Conservation (phyloP, 2,329 filamentous ascomycete genomes). For the Ophiocordyceps camponoti-leonardi region DNA sequence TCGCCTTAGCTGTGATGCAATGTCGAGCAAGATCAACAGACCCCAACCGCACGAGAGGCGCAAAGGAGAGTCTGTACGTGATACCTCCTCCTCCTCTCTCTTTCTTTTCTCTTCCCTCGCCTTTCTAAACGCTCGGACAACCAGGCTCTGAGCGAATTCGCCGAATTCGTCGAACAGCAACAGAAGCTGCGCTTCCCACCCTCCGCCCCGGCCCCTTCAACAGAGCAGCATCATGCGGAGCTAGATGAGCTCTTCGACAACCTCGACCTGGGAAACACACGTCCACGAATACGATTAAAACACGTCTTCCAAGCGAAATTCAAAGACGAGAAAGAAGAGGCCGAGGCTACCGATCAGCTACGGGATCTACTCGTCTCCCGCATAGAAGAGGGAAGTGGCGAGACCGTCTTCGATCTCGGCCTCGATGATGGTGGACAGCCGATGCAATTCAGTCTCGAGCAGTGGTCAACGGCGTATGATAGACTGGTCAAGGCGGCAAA, state of each 20-base stretch:
- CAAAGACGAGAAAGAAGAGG: constrained; percentile 43
- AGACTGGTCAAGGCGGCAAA: constrained; percentile 50
- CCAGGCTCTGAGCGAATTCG: constrained; percentile 77
- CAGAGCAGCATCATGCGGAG: constrained; percentile 55
- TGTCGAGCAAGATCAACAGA: constrained; percentile 39
- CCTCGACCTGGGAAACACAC: constrained; percentile 60
- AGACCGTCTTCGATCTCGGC: constrained; percentile 82
- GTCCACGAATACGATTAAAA: constrained; percentile 51
- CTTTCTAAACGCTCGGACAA: neutral
- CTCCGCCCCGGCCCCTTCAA: constrained; percentile 11
- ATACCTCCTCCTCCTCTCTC: neutral
- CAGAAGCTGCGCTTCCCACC: constrained; percentile 53
- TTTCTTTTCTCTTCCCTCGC: neutral
- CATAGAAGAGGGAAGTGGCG: constrained; percentile 69
- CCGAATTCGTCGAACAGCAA: constrained; percentile 92
- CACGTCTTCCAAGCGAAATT: constrained; percentile 52
- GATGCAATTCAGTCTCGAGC: constrained; percentile 55
- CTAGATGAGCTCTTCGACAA: constrained; percentile 86
- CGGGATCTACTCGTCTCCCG: constrained; percentile 44
- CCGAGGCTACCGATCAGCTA: constrained; percentile 37
- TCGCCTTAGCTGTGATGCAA: constrained; percentile 13
- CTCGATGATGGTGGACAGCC: constrained; percentile 78
- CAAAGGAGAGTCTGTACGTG: constrained; percentile 65
- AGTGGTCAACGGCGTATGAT: constrained; percentile 59
- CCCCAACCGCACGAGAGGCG: constrained; percentile 61